Percentiles rank a stretch among this genome's conserved stretches.
These are phyloP conservation scores for Pseudopithomyces chartarum DNA, from an alignment of 2,329 filamentous ascomycete genomes.

Conservation along the genomic window DNA sequence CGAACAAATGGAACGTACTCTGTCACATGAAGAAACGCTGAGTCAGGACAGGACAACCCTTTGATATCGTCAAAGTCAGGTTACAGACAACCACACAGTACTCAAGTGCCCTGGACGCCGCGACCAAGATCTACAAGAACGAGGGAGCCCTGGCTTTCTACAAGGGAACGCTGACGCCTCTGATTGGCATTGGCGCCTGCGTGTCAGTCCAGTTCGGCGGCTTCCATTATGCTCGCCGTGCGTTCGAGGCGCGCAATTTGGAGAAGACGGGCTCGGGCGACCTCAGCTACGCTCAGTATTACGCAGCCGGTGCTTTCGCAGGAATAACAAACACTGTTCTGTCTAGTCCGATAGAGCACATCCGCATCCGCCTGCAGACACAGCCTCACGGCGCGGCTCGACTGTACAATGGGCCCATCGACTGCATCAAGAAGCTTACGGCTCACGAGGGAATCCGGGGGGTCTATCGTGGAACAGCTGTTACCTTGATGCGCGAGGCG, in stretches of 20 bases:
- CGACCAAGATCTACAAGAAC: slow-evolving; percentile 80
- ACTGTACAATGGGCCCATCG: slow-evolving; percentile 82
- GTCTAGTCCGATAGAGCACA: slow-evolving; percentile 93
- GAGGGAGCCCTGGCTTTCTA: slow-evolving; percentile 94
- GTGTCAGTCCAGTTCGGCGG: slow-evolving; percentile 97
- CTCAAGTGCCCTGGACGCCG: slow-evolving; percentile 78
- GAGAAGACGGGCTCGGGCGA: slow-evolving; percentile 48
- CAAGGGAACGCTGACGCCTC: slow-evolving; percentile 93
- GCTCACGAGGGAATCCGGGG: slow-evolving; percentile 71
- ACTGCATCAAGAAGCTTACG: slow-evolving; percentile 86
- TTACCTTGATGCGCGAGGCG: slow-evolving; percentile 86
- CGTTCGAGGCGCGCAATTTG: slow-evolving; percentile 76
- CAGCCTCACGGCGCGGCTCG: slow-evolving; percentile 84
- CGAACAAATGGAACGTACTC: not conserved
- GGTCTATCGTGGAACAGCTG: slow-evolving; percentile 84
- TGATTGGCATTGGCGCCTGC: slow-evolving; percentile 95
- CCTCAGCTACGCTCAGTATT: slow-evolving; percentile 86
- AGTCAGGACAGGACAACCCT: slow-evolving; percentile 62
- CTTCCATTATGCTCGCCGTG: slow-evolving; percentile 89
- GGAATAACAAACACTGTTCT: slow-evolving; percentile 88
- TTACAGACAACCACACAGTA: slow-evolving; percentile 88
- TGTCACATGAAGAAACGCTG: not conserved
- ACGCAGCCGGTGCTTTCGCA: slow-evolving; percentile 86
- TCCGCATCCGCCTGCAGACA: slow-evolving; percentile 93
- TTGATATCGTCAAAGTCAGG: slow-evolving; percentile 86